A percentile compares a stretch with the other conserved stretches of the same genome.
These are phyloP conservation scores for Circinella umbellata DNA, from an alignment of 371 early-diverging fungal genomes.

Conservation along the genomic window DNA sequence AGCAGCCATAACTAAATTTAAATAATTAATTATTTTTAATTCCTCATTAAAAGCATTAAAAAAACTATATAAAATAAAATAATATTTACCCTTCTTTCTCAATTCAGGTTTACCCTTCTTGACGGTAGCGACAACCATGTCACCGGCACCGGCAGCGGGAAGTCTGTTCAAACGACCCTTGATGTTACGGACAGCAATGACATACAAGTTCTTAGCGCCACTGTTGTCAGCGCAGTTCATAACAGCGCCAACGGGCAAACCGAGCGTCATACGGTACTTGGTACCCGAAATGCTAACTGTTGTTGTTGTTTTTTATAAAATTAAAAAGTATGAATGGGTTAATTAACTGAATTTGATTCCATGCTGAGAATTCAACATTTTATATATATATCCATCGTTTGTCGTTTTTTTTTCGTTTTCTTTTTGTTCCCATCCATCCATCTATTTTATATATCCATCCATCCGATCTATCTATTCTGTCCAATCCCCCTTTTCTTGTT, in stretches of 20 bases:
- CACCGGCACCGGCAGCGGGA: conserved; percentile 99
- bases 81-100: conserved; percentile 94
- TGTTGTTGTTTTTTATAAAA: background rate
- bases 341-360: too few species aligned
- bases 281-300: conserved; percentile 82
- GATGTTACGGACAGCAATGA: conserved; percentile 98
- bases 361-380: too few species aligned
- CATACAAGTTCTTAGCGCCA: conserved; percentile 99
- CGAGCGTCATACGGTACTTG: conserved; percentile 99
- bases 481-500: background rate
- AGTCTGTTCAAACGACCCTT: conserved; percentile 98
- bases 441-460: conserved; percentile 16
- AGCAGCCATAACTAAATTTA: conserved; percentile 92
- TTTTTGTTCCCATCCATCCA: background rate
- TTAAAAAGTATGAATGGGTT: too few species aligned
- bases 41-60: background rate
- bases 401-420: conserved; percentile 6
- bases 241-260: conserved; percentile 99
- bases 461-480: conserved; percentile 2
- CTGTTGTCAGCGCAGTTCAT: conserved; percentile 99
- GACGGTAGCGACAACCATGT: conserved; percentile 99
- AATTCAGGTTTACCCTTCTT: conserved; percentile 99
- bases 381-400: too few species aligned
- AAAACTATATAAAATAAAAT: background rate
- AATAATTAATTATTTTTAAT: background rate